Conservation (phyloP, 106 monocot genomes). For the Dendrobium officinale region DNA sequence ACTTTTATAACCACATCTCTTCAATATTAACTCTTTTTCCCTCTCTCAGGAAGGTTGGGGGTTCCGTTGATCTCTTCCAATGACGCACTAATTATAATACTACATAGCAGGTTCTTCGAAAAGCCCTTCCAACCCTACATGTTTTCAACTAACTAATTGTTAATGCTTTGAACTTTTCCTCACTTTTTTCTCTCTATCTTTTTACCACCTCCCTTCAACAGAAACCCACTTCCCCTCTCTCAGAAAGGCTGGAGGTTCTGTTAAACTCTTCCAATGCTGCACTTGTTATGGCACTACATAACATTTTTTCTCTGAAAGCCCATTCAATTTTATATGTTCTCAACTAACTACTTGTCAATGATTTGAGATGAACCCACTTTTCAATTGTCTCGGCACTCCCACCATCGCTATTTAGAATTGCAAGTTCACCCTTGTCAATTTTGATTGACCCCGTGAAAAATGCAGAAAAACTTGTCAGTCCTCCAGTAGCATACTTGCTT, state of each 20-base stretch:
- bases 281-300: background rate
- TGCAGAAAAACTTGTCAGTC: slow-evolving; percentile 17
- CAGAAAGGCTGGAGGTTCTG: background rate
- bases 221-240: background rate
- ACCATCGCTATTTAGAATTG: slow-evolving; percentile 62
- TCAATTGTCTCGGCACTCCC: slow-evolving; percentile 40
- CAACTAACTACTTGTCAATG: background rate
- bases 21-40: background rate
- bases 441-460: slow-evolving; percentile 68
- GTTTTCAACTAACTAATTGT: background rate
- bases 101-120: background rate
- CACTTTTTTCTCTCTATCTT: background rate
- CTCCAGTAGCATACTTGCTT: slow-evolving; percentile 54
- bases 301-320: background rate
- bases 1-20: background rate
- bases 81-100: background rate
- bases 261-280: background rate
- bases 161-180: background rate
- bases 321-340: background rate
- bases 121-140: background rate
- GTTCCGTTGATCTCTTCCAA: background rate
- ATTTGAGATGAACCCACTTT: slow-evolving; percentile 38
- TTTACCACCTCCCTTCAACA: background rate
- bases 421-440: slow-evolving; percentile 78
- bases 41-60: background rate